Evolutionary conservation across 78 protist species (phyloP), one percentile per base, ranked within the genome.

Genomic region (Bodo saltans): DNA sequence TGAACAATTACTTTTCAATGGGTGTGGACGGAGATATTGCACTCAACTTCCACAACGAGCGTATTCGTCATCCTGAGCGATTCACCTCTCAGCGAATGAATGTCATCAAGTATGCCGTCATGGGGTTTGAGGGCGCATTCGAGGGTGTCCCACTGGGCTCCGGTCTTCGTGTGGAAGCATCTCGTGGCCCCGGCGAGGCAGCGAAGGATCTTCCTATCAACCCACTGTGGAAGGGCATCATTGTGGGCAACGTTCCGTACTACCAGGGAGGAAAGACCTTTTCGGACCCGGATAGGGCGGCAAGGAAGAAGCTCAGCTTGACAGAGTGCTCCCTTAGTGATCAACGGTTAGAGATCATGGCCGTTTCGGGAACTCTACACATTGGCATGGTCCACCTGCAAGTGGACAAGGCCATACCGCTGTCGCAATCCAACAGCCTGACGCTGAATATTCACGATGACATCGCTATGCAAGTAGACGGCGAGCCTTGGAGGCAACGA

Each of bases 21-120:
- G 96, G 96, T 17, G 79, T 84, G n/a, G 95, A 93, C 70, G 94
- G 94, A 21, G 8, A 41, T 0, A 80, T 89, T 2, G 91, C 93
- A 1, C 86, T 86, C 37, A 80, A 84, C 37, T 90, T 90, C 86
- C 92, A 93, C 81, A 68, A 12, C 27, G 71, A 30, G 81, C 87
- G 87, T n/a, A 76, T 75, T 69, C 76, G 78, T 37, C 69, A 89
- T 70, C 92, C 92, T 23, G 82, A 84, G 53, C 72, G 70, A 4
- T 91, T 89, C 78, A 68, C 71, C 17, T 86, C 88, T 4, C 83
- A 90, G 68, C 42, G 76, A 3, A 41, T 70, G 2, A 91, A 91
- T 37, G 84, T 86, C 38, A 32, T 91, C 25, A 69, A 83, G 88
- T 93, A 93, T 53, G 78, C 69, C 3, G 42, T 72, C 42, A 67